Evolutionary conservation across 2,329 filamentous ascomycete genomes (phyloP), one percentile per base, ranked within the genome.

Genomic region (Fusarium mexicanum): DNA sequence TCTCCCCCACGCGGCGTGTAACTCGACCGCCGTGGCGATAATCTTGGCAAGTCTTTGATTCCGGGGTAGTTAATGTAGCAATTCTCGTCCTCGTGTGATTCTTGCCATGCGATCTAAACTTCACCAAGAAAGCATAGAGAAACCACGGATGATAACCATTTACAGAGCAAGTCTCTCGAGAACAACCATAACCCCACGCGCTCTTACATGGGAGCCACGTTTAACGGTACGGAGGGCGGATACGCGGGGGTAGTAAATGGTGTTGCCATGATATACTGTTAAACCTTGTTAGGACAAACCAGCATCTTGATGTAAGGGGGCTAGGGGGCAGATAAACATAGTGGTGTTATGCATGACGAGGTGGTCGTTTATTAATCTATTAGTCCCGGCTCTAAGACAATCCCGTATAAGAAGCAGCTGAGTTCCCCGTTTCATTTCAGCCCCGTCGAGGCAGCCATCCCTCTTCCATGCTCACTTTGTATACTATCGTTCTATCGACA

Each of bases 1-100:
- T 41, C 37, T 47, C 71, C 70, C 71, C 71, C 71, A 73, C 71
- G 58, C 66, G 53, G 61, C 61, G 61, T 74, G 61, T 47, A 33
- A 54, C 57, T 68, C 31, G 38, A 35, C 61, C 24, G 18, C 33
- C 18, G 33, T 37, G 47, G 22, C 44, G 18, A 48, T 29, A 29
- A 40, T 47, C 40, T 65, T 70, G 66, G 44, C 51, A 33, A 53
- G 24, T 48, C 24, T 44, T 24, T 46, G 31, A 44, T 29, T 64
- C 24, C 18, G 18, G 40, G 12, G n/a, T 43, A 41, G 22, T 37
- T 16, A 22, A n/a, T n/a, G 13, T 47, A 37, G n/a, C 29, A 17
- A 31, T 41, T 41, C 10, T 20, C 17, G 22, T n/a, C 20, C n/a
- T 46, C 20, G 7, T 22, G 16, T 41, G 35, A 43, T 31, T 43